Evolutionary conservation across 2,329 filamentous ascomycete genomes (phyloP), one percentile per base, ranked within the genome.

Genomic region (Claviceps cyperi): DNA sequence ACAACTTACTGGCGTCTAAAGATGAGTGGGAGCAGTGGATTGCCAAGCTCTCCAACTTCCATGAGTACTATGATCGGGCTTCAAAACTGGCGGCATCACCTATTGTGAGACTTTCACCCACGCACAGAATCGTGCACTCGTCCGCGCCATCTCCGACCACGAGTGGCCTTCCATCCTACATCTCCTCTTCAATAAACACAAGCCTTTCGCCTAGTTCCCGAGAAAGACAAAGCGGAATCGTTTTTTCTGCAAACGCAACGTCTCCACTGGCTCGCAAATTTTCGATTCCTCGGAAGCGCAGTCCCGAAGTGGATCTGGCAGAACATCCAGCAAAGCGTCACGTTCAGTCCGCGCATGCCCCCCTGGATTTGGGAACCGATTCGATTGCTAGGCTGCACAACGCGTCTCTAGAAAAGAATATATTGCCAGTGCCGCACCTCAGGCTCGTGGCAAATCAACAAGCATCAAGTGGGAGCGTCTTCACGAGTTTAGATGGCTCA

Each of bases 1-100:
- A 97, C 68, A 89, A 87, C 59, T 73, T 98, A 7, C 82, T 91
- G 62, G 88, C 87, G 3, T 94, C 90, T 3, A 83, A 88, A 62
- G 76, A 81, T 49, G 80, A 95, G 63, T 98, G 92, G 92, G 76
- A 81, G 46, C 77, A 81, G 49, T 97, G 92, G 92, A 82, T 96
- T 60, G 71, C 74, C 54, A 89, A 89, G 64, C 73, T 97, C 50
- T 78, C 84, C 48, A 84, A 83, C 56, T 96, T 96, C 62, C 82
- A 83, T 56, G 80, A 83, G 48, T 96, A 89, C 67, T 89, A 88
- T 67, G 81, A 90, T 57, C 77, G 77, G 52, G 85, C 86, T 32
- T 76, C 75, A 35, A 65, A 65, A 50, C 59, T 66, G 40, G 65
- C 69, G 8, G 60, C 65, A 8, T 69, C 73, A 46, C 66, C 71